These are phyloP conservation scores for Berberis thunbergii DNA, from an alignment of 164 flowering plant genomes.

Conservation along the genomic window DNA sequence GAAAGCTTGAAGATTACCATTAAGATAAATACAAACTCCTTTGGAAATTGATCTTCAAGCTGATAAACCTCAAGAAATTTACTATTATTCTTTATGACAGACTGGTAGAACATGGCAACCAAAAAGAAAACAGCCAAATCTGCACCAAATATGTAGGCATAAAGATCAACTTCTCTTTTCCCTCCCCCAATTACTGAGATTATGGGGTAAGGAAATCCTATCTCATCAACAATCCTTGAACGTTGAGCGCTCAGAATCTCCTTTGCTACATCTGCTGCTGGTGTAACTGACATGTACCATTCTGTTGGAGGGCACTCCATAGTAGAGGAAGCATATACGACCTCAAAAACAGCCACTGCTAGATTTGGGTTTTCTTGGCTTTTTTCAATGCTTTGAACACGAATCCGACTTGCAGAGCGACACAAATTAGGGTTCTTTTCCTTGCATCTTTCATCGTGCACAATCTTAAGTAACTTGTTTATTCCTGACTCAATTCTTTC, in stretches of 20 bases:
- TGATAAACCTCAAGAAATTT: slow-evolving; percentile 92
- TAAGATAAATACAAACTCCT: slow-evolving; percentile 73
- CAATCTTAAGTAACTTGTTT: slow-evolving; percentile 56
- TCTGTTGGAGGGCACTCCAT: slow-evolving; percentile 41
- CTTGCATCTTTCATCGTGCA: slow-evolving; percentile 68
- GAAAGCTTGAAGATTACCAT: slow-evolving; percentile 38
- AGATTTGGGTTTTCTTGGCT: slow-evolving; percentile 62
- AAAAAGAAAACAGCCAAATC: slow-evolving; percentile 86
- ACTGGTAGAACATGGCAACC: slow-evolving; percentile 86
- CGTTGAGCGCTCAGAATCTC: slow-evolving; percentile 57
- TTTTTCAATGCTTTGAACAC: slow-evolving; percentile 91
- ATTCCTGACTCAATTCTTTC: slow-evolving; percentile 89
- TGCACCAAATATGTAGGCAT: slow-evolving; percentile 95
- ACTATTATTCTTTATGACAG: slow-evolving; percentile 74
- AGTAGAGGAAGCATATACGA: slow-evolving; percentile 66
- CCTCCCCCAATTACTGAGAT: slow-evolving; percentile 93
- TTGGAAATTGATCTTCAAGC: slow-evolving; percentile 99
- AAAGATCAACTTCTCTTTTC: slow-evolving; percentile 84
- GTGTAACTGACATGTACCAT: slow-evolving; percentile 70
- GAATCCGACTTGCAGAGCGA: slow-evolving; percentile 62
- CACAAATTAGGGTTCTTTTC: slow-evolving; percentile 35
- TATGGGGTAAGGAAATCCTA: slow-evolving; percentile 75
- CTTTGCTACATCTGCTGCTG: slow-evolving; percentile 83
- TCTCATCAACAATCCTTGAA: slow-evolving; percentile 44
- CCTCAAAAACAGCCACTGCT: slow-evolving; percentile 88